These are phyloP conservation scores for Botrytis galanthina DNA, from an alignment of 2,329 filamentous ascomycete genomes.

Conservation along the genomic window DNA sequence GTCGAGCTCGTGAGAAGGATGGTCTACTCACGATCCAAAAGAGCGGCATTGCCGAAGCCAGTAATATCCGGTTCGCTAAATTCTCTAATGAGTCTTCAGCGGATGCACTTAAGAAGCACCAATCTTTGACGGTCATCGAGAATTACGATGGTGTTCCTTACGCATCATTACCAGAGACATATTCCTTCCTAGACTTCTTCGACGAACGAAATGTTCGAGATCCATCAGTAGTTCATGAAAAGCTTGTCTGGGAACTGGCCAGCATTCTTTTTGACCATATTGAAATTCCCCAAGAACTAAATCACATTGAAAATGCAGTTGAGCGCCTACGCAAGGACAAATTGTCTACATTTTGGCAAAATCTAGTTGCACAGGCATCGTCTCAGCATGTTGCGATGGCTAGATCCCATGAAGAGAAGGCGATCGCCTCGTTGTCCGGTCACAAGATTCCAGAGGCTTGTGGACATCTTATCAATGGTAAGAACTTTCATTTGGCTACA, in stretches of 20 bases:
- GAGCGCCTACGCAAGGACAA: constrained; percentile 55
- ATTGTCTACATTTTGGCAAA: constrained; percentile 66
- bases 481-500: constrained; percentile 80
- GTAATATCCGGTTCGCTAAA: constrained; percentile 63
- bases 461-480: constrained; percentile 69
- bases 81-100: constrained; percentile 60
- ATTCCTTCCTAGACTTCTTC: constrained; percentile 51
- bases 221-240: constrained; percentile 59
- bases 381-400: constrained; percentile 56
- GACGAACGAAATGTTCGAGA: constrained; percentile 42
- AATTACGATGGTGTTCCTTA: constrained; percentile 58
- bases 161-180: constrained; percentile 48
- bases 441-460: constrained; percentile 82
- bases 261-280: constrained; percentile 82
- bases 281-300: constrained; percentile 45
- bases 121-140: constrained; percentile 53
- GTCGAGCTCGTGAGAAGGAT: constrained; percentile 38
- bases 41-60: constrained; percentile 57
- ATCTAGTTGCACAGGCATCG: constrained; percentile 61
- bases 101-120: constrained; percentile 54
- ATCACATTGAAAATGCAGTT: constrained; percentile 39
- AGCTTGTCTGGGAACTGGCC: constrained; percentile 79
- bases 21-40: constrained; percentile 54
- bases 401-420: constrained; percentile 73
- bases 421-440: constrained; percentile 74